Base-by-base conservation (phyloP, 257 asterid species). In the Mitragyna speciosa region DNA sequence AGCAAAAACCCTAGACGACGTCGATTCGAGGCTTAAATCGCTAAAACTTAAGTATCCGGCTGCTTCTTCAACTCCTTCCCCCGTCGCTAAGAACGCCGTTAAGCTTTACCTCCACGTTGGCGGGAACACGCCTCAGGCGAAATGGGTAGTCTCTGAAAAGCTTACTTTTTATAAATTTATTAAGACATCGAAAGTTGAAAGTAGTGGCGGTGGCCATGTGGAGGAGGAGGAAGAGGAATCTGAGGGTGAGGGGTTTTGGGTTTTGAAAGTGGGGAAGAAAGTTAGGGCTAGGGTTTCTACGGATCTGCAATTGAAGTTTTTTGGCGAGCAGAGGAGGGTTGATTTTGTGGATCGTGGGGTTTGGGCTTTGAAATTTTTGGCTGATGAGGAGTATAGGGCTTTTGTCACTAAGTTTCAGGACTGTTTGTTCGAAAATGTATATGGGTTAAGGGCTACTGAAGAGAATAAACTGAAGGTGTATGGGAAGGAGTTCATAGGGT, bases 301-400 rank as follows among this genome's bases (percentile, higher is more conserved):
- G 10, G 94, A 90, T 84, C 14, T 94, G 94, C 98, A 92, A 85
- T 80, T 94, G 97, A 96, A 96, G 84, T 92, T 80, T 76, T 90
- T 94, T 70, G 98, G 98, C 59, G 99, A 92, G 31, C 97, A 96
- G 80, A 90, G 96, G 90, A 92, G 99, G 91, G 91, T 92, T 67
- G 98, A 96, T 89, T 96, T 96, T 76, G 97, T 96, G 76, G 95
- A 92, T 67, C 22, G 76, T n/a, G 98, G 97, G 30, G 98, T 96
- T 68, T 96, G 99, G 99, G 99, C 98, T 36, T 82, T 96, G 92
- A 92, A 88, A 30, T 92, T 96, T 65, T 85, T 85, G 22, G 56
- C 30, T 12, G 93, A 96, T 80, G 97, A 88, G 68, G 99, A 91
- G 86, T 94, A 92, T 24, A 88, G 97, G 82, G 82, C 77, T 26